These are phyloP conservation scores for Oryza australiensis DNA, from an alignment of 176 grass and related monocot species.

Conservation along the genomic window DNA sequence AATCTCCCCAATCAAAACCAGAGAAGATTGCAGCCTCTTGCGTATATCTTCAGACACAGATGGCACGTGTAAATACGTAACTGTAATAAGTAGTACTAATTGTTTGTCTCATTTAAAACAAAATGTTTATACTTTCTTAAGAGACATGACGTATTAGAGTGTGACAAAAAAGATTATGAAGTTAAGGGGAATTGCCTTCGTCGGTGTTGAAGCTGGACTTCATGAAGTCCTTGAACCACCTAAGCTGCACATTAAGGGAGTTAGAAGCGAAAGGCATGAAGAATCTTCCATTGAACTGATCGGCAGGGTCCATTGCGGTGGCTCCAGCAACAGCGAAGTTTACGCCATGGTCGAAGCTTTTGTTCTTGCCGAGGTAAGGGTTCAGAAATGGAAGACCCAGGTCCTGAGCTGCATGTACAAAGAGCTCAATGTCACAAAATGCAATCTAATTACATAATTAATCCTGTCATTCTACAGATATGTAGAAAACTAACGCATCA, in stretches of 20 bases:
- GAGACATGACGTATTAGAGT: no score
- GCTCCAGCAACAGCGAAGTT: conserved; percentile 75
- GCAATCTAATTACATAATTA: not conserved
- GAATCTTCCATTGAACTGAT: conserved; percentile 25
- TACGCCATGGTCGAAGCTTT: conserved; percentile 56
- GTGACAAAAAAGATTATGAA: no score
- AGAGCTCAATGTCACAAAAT: not conserved
- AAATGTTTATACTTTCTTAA: no score
- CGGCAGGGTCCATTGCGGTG: conserved; percentile 48
- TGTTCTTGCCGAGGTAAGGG: conserved; percentile 62
- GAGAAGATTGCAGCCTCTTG: conserved; percentile 37
- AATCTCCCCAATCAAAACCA: conserved; percentile 83
- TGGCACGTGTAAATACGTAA: not conserved
- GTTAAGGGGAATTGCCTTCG: conserved; percentile 14
- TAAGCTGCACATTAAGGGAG: conserved; percentile 62
- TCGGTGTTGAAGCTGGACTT: conserved; percentile 40
- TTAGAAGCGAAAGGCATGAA: conserved; percentile 32
- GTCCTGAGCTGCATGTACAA: conserved; percentile 50
- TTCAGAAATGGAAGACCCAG: conserved; percentile 63
- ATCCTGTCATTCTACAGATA: not conserved
- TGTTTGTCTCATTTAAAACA: no score
- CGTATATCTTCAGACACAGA: conserved; percentile 46
- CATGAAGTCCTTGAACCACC: conserved; percentile 66
- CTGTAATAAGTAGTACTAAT: no score
- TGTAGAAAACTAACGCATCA: not conserved